phyloP scores from a whole-genome alignment of 768 basidiomycete genomes.

The Psilocybe azurescens region DNA sequence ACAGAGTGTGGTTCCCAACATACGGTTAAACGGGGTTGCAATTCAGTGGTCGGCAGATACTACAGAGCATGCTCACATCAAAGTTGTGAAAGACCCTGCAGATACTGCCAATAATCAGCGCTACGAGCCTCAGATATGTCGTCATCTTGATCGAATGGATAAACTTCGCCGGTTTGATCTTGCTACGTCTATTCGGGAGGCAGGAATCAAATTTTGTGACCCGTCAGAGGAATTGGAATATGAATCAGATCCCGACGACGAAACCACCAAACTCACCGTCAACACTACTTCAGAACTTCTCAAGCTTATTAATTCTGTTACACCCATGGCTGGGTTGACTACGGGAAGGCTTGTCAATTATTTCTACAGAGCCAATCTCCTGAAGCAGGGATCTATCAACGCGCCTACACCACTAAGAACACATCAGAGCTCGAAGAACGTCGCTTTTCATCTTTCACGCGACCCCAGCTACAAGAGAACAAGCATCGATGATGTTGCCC shows the following conservation, averaged over 20 bases:
- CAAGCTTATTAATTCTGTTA: no score
- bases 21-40: constrained; percentile 31
- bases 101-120: constrained; percentile 35
- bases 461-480: constrained; percentile 23
- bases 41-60: constrained; percentile 41
- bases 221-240: not conserved
- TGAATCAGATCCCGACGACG: not conserved
- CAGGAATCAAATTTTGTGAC: constrained; percentile 2
- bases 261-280: not conserved
- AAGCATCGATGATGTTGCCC: constrained; percentile 25
- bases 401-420: not conserved
- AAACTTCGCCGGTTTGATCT: constrained; percentile 35
- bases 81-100: constrained; percentile 36
- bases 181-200: constrained; percentile 21
- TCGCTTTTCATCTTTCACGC: constrained; percentile 28
- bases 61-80: constrained; percentile 38
- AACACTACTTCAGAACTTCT: no score
- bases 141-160: constrained; percentile 35
- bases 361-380: not conserved
- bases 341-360: not conserved
- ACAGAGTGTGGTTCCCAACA: constrained; percentile 35
- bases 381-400: not conserved
- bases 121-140: constrained; percentile 39
- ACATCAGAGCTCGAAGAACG: constrained; percentile 9
- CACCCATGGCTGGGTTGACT: no score